Conservation (phyloP, 2,329 filamentous ascomycete genomes). For the Calycina marina region DNA sequence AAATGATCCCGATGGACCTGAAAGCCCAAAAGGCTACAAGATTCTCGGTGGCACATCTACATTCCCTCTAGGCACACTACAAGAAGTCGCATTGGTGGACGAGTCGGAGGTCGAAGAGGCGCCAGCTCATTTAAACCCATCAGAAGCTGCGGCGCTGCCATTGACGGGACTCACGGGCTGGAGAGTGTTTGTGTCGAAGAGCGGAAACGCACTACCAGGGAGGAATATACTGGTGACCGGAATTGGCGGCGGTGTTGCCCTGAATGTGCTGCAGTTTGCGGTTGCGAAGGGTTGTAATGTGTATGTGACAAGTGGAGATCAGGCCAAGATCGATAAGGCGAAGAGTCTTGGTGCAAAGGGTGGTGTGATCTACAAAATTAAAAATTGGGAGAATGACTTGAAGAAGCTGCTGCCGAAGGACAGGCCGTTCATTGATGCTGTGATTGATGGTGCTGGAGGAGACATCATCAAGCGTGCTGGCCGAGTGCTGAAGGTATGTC, state of each 20-base stretch:
- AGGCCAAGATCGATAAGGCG: slow-evolving; percentile 59
- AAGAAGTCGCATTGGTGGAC: slow-evolving; percentile 57
- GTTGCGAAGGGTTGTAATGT: slow-evolving; percentile 43
- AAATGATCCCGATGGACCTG: slow-evolving; percentile 55
- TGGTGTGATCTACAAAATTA: slow-evolving; percentile 69
- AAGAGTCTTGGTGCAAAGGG: slow-evolving; percentile 58
- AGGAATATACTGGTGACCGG: slow-evolving; percentile 76
- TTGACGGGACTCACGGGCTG: slow-evolving; percentile 78
- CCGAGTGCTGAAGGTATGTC: slow-evolving; percentile 50
- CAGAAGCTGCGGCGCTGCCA: slow-evolving; percentile 72
- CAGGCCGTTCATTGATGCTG: slow-evolving; percentile 59
- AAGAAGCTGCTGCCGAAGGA: slow-evolving; percentile 44
- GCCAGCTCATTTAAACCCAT: slow-evolving; percentile 55
- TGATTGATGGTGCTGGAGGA: slow-evolving; percentile 84
- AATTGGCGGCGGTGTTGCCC: slow-evolving; percentile 82
- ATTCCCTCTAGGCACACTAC: slow-evolving; percentile 53
- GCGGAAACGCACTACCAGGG: slow-evolving; percentile 44
- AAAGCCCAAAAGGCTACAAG: slow-evolving; percentile 43
- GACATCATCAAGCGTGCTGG: slow-evolving; percentile 59
- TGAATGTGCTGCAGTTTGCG: slow-evolving; percentile 69
- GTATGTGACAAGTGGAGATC: slow-evolving; percentile 34
- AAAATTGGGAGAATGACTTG: slow-evolving; percentile 71
- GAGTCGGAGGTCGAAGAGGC: slow-evolving; percentile 61
- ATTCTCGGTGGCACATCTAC: slow-evolving; percentile 56
- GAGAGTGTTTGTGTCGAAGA: slow-evolving; percentile 74